A percentile compares a stretch with the other conserved stretches of the same genome.
phyloP scores from a whole-genome alignment of 2,329 filamentous ascomycete species.

The Cucurbitaria berberidis region DNA sequence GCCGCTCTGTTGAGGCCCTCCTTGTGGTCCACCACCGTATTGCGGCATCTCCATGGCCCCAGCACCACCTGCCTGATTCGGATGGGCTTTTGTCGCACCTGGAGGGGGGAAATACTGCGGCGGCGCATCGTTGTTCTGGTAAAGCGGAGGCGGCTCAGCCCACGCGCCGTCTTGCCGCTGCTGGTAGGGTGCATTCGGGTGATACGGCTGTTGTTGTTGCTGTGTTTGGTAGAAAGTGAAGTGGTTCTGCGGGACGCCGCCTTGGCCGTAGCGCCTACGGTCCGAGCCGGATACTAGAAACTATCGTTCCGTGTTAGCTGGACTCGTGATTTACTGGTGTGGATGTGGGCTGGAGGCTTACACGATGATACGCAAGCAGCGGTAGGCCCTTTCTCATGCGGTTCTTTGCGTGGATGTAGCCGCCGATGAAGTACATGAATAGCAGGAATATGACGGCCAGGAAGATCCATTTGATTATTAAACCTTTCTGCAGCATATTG shows the following conservation, averaged over 20 bases:
- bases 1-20: constrained; percentile 37
- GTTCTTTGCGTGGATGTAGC: constrained; percentile 72
- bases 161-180: constrained; percentile 39
- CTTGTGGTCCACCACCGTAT: constrained; percentile 24
- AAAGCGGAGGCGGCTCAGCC: constrained; percentile 43
- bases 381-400: constrained; percentile 69
- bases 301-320: constrained; percentile 26
- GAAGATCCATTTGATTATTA: constrained; percentile 74
- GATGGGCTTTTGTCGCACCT: constrained; percentile 38
- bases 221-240: constrained; percentile 48
- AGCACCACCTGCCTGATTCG: constrained; percentile 24
- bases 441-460: constrained; percentile 68
- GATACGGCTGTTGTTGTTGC: constrained; percentile 22
- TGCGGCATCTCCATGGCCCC: constrained; percentile 35
- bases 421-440: constrained; percentile 67
- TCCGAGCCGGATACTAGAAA: constrained; percentile 52
- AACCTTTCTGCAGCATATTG: constrained; percentile 57
- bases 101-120: constrained; percentile 43
- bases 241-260: constrained; percentile 39
- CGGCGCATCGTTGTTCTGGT: constrained; percentile 43
- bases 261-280: constrained; percentile 42
- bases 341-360: constrained; percentile 24
- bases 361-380: constrained; percentile 72
- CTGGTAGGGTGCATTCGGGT: constrained; percentile 21
- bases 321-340: background rate